A percentile compares a stretch with the other conserved stretches of the same genome.
These are phyloP conservation scores for Lentinula detonsa DNA, from an alignment of 768 basidiomycete species.

Conservation along the genomic window DNA sequence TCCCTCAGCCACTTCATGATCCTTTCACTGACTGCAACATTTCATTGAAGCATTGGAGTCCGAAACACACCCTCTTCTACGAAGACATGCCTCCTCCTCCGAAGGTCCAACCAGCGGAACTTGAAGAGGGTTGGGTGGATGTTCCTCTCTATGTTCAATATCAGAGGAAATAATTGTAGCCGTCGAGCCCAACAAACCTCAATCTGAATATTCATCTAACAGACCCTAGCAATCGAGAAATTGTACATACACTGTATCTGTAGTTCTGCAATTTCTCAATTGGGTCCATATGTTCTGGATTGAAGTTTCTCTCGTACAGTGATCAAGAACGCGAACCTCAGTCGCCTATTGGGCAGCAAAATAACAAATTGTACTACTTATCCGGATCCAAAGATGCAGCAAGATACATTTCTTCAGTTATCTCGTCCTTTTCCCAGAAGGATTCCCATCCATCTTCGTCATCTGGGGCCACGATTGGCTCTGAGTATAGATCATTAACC, in stretches of 20 bases:
- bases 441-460: constrained; percentile 42
- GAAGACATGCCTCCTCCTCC: neutral
- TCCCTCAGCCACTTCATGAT: neutral
- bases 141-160: neutral
- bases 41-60: neutral
- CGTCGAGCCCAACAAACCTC: too few species aligned
- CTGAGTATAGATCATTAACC: constrained; percentile 14
- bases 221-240: too few species aligned
- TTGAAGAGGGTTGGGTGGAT: neutral
- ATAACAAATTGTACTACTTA: neutral
- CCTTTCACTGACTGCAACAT: neutral
- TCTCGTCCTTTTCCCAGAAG: constrained; percentile 36
- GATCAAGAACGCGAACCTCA: too few species aligned
- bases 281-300: too few species aligned
- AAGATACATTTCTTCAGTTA: constrained; percentile 30
- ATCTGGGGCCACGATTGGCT: constrained; percentile 6
- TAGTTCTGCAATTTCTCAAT: too few species aligned
- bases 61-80: neutral
- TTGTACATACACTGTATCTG: too few species aligned
- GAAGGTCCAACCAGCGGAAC: neutral
- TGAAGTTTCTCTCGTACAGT: too few species aligned
- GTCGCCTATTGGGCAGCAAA: too few species aligned
- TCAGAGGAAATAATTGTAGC: neutral
- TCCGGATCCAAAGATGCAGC: neutral
- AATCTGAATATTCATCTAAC: too few species aligned